These are phyloP conservation scores for Aspergillus conjunctus DNA, from an alignment of 495 filamentous ascomycete species.

Conservation along the genomic window DNA sequence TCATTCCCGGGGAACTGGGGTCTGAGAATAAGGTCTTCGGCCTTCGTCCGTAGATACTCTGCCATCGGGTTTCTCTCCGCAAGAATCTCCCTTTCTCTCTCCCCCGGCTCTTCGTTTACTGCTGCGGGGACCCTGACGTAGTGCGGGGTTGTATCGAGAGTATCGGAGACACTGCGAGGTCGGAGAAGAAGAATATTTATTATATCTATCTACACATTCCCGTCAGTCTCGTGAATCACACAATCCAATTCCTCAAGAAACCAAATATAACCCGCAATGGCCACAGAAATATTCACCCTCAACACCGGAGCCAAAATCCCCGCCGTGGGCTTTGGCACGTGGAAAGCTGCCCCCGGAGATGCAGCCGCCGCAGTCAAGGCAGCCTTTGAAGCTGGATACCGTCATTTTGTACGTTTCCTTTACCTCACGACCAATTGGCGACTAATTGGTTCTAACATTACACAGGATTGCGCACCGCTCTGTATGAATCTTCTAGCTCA, in stretches of 20 bases:
- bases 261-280: slow-evolving; percentile 12
- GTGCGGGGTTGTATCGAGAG: too few species aligned
- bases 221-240: too few species aligned
- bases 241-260: slow-evolving; percentile 12
- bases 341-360: slow-evolving; percentile 31
- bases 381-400: slow-evolving; percentile 53
- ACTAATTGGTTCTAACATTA: background rate
- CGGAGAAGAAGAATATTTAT: background rate
- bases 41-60: background rate
- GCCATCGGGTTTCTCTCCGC: slow-evolving; percentile 9
- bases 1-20: background rate
- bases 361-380: slow-evolving; percentile 34
- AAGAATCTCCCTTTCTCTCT: background rate
- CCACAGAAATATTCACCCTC: slow-evolving; percentile 50
- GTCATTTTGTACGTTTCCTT: slow-evolving; percentile 48
- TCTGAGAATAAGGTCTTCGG: background rate
- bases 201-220: too few species aligned
- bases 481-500: slow-evolving; percentile 1
- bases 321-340: slow-evolving; percentile 65
- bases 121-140: background rate
- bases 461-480: slow-evolving; percentile 28
- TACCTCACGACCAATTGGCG: too few species aligned
- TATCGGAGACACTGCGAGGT: background rate
- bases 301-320: slow-evolving; percentile 70
- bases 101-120: background rate